These are phyloP conservation scores for Colletotrichum musicola DNA, from an alignment of 2,329 filamentous ascomycete species.

Conservation along the genomic window DNA sequence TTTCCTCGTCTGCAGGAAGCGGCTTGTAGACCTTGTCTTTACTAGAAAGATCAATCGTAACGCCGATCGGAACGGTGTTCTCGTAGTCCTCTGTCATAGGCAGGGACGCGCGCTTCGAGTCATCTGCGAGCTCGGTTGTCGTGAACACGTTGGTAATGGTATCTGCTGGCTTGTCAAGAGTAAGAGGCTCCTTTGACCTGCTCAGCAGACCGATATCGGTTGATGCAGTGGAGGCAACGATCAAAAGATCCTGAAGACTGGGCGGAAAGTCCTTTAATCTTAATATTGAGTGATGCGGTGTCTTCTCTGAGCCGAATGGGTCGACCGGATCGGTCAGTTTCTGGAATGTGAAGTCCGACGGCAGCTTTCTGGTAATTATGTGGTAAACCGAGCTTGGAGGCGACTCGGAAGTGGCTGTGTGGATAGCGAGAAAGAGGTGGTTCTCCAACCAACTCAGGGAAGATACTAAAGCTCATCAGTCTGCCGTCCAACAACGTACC, in stretches of 20 bases:
- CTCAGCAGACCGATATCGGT: constrained; percentile 84
- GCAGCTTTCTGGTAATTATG: constrained; percentile 77
- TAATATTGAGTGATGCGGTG: constrained; percentile 82
- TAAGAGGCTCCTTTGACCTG: constrained; percentile 77
- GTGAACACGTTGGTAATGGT: constrained; percentile 78
- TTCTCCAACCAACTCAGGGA: constrained; percentile 91
- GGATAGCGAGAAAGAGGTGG: constrained; percentile 82
- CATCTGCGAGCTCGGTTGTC: constrained; percentile 77
- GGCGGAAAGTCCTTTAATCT: constrained; percentile 86
- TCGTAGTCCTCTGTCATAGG: constrained; percentile 76
- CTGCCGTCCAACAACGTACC: constrained; percentile 28
- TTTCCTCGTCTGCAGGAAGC: constrained; percentile 80
- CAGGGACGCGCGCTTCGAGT: constrained; percentile 80
- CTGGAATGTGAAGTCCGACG: constrained; percentile 75
- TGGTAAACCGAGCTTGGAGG: constrained; percentile 79
- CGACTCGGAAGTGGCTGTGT: constrained; percentile 74
- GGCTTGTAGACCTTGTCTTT: constrained; percentile 83
- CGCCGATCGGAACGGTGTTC: constrained; percentile 84
- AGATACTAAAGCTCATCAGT: constrained; percentile 69
- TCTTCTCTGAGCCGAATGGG: constrained; percentile 74
- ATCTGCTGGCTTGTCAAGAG: constrained; percentile 69
- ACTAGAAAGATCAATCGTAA: constrained; percentile 85
- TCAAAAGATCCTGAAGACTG: constrained; percentile 82
- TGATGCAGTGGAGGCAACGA: constrained; percentile 84
- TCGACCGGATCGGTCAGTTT: constrained; percentile 81